A percentile compares a stretch with the other conserved stretches of the same genome.
Conservation (phyloP, 2,329 filamentous ascomycete genomes). For the Fusarium nematophilum region DNA sequence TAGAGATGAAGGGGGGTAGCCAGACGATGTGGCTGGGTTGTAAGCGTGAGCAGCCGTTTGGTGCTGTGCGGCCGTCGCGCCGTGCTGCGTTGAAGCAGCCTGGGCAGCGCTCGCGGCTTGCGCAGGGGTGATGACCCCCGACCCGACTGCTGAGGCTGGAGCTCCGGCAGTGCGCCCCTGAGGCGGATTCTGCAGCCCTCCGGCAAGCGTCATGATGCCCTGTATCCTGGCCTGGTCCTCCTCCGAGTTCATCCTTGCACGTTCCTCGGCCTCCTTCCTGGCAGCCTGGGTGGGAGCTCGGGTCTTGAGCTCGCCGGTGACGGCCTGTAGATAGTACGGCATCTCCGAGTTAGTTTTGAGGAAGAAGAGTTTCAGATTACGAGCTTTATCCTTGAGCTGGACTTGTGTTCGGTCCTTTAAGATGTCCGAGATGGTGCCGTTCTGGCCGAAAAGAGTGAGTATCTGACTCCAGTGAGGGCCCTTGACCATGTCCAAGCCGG, state of each 20-base stretch:
- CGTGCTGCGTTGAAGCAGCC: slow-evolving; percentile 37
- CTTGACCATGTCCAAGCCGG: slow-evolving; percentile 87
- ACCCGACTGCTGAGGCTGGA: slow-evolving; percentile 41
- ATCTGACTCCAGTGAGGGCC: slow-evolving; percentile 96
- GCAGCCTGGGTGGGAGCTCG: slow-evolving; percentile 81
- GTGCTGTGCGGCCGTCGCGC: slow-evolving; percentile 27
- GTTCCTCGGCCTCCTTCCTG: slow-evolving; percentile 74
- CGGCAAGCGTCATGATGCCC: slow-evolving; percentile 67
- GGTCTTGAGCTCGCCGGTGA: slow-evolving; percentile 91
- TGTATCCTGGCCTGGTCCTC: slow-evolving; percentile 71
- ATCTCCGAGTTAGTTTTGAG: slow-evolving; percentile 92
- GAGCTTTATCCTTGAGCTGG: slow-evolving; percentile 90
- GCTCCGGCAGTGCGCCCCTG: slow-evolving; percentile 43
- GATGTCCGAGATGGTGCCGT: slow-evolving; percentile 83
- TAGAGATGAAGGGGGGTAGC: slow-evolving; percentile 43
- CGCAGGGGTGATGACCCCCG: slow-evolving; percentile 49
- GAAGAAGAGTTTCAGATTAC: slow-evolving; percentile 91
- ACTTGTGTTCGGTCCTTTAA: slow-evolving; percentile 91
- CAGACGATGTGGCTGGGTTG: slow-evolving; percentile 33
- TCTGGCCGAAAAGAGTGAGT: slow-evolving; percentile 82
- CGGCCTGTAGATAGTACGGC: slow-evolving; percentile 86
- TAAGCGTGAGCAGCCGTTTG: slow-evolving; percentile 29
- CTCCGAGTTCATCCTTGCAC: slow-evolving; percentile 67
- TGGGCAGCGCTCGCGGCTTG: slow-evolving; percentile 48
- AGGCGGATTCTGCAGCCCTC: slow-evolving; percentile 60